A percentile compares a stretch with the other conserved stretches of the same genome.
Conservation (phyloP, 2,329 filamentous ascomycete genomes). For the Rhynchosporium agropyri region DNA sequence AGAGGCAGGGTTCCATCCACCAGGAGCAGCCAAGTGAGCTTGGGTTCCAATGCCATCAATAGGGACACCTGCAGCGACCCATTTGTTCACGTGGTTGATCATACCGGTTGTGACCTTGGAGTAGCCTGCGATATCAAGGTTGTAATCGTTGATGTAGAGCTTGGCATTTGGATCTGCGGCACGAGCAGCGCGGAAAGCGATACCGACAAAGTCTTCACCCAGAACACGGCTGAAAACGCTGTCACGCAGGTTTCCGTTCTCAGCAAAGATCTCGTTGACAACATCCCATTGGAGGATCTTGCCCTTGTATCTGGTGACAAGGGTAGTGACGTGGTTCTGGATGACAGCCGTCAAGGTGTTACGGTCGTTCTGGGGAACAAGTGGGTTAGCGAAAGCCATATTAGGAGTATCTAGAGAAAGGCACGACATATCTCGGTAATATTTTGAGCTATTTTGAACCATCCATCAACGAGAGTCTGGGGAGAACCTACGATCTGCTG, state of each 20-base stretch:
- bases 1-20: not conserved
- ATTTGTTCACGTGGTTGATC: slow-evolving; percentile 62
- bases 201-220: slow-evolving; percentile 69
- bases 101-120: slow-evolving; percentile 58
- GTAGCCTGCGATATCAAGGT: slow-evolving; percentile 52
- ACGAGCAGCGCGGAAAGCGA: slow-evolving; percentile 71
- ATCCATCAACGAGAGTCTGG: too few relatives aligned
- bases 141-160: slow-evolving; percentile 77
- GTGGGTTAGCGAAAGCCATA: too few relatives aligned
- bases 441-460: too few relatives aligned
- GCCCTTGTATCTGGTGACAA: slow-evolving; percentile 62
- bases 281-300: slow-evolving; percentile 66
- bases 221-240: slow-evolving; percentile 69
- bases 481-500: slow-evolving; percentile 45
- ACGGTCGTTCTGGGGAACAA: slow-evolving; percentile 45
- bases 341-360: slow-evolving; percentile 56
- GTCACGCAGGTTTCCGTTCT: slow-evolving; percentile 50
- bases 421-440: too few relatives aligned
- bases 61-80: slow-evolving; percentile 61
- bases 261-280: slow-evolving; percentile 64
- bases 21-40: slow-evolving; percentile 21
- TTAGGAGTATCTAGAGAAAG: too few relatives aligned
- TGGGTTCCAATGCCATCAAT: slow-evolving; percentile 63
- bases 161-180: slow-evolving; percentile 67
- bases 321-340: slow-evolving; percentile 59